Conservation (phyloP, 345 rosid genomes). For the Melastoma malabathricum region DNA sequence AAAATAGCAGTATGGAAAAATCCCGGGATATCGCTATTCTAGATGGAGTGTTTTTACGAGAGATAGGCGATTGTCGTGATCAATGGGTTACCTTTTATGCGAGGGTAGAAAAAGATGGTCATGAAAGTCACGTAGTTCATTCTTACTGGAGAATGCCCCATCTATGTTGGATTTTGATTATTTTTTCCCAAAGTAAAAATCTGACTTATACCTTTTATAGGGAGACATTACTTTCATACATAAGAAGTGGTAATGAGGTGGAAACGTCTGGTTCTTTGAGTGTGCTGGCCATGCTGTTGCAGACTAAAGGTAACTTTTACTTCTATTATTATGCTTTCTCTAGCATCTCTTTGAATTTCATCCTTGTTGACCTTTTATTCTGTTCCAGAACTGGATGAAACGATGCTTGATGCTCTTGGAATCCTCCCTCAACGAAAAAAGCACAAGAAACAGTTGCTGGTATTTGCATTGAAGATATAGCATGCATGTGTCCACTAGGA, state of each 20-base stretch:
- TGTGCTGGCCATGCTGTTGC: conserved; percentile 80
- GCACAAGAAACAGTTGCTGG: conserved; percentile 87
- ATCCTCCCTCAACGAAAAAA: conserved; percentile 96
- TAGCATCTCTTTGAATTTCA: conserved; percentile 15
- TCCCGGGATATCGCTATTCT: too few species aligned
- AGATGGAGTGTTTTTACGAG: too few species aligned
- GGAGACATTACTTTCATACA: conserved; percentile 59
- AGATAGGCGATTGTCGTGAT: too few species aligned
- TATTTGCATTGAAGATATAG: conserved; percentile 20
- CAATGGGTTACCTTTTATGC: too few species aligned
- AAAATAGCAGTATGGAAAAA: too few species aligned
- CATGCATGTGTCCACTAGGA: neutral
- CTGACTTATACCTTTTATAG: conserved; percentile 22
- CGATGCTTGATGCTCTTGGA: conserved; percentile 94
- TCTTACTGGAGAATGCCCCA: too few species aligned
- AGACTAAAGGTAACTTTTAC: conserved; percentile 65
- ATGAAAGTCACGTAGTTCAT: neutral
- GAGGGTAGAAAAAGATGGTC: too few species aligned
- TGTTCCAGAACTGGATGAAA: conserved; percentile 69
- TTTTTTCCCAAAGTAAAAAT: neutral
- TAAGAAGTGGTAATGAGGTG: conserved; percentile 58
- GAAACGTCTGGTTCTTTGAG: conserved; percentile 73
- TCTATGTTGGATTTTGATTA: too few species aligned
- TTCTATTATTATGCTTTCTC: neutral
- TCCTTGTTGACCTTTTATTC: conserved; percentile 8